Evolutionary conservation across 2,329 filamentous ascomycete genomes (phyloP).

Genomic region (Alternaria atra): DNA sequence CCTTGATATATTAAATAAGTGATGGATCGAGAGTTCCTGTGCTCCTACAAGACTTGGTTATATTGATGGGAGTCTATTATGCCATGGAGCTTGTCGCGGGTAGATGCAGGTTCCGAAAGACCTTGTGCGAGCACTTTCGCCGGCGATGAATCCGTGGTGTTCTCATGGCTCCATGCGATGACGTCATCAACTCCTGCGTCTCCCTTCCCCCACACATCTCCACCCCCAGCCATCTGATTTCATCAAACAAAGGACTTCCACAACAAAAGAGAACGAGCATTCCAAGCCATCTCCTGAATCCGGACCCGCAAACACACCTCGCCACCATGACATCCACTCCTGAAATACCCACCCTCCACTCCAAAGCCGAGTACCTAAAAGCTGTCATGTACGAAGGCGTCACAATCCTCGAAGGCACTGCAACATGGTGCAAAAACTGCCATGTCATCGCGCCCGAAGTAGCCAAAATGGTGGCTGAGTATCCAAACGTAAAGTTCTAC

Average conservation of each 20-base stretch:
- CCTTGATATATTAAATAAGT: neutral
- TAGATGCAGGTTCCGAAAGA: neutral
- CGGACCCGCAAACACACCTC: neutral
- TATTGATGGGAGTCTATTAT: rapidly evolving
- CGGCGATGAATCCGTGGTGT: neutral
- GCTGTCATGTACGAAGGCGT: slow-evolving; percentile 43
- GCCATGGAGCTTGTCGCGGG: rapidly evolving
- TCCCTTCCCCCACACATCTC: neutral
- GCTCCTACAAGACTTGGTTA: neutral
- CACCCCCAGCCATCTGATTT: neutral
- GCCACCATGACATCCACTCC: neutral
- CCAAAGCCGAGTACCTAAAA: slow-evolving; percentile 40
- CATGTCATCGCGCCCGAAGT: slow-evolving; percentile 40
- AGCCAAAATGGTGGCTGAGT: slow-evolving; percentile 35
- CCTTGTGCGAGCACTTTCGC: neutral
- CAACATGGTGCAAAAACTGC: slow-evolving; percentile 43
- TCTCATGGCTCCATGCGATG: neutral
- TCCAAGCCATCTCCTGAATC: no score
- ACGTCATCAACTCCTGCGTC: neutral
- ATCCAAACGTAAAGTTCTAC: slow-evolving; percentile 38
- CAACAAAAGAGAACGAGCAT: neutral
- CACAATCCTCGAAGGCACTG: slow-evolving; percentile 43
- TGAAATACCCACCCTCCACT: slow-evolving; percentile 33
- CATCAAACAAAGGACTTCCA: neutral
- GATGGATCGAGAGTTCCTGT: neutral